phyloP scores from a whole-genome alignment of 148 eudicot species.

The Mesembryanthemum crystallinum region DNA sequence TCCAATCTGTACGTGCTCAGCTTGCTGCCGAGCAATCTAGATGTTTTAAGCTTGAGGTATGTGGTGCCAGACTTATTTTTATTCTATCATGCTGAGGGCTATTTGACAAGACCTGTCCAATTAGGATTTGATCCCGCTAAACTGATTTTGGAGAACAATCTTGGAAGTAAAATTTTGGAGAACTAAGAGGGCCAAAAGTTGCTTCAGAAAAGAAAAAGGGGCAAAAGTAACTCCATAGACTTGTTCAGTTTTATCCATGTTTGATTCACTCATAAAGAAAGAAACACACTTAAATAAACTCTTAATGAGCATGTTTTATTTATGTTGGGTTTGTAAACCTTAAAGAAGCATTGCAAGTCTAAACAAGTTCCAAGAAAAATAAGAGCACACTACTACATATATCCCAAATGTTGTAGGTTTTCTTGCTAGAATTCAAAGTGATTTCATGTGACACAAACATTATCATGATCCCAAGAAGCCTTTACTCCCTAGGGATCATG shows the following conservation, averaged over 20 bases:
- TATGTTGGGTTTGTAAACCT: no score
- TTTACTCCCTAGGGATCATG: background rate
- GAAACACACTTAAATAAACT: background rate
- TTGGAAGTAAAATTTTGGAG: background rate
- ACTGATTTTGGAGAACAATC: background rate
- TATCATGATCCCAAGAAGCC: background rate
- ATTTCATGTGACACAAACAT: background rate
- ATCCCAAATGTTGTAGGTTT: background rate
- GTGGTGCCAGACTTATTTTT: background rate
- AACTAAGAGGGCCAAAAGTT: background rate
- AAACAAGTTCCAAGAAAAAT: no score
- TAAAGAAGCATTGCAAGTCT: no score
- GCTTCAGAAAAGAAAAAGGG: no score
- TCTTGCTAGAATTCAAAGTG: background rate
- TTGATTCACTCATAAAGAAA: background rate
- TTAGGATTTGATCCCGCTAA: no score
- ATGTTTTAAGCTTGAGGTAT: constrained; percentile 98
- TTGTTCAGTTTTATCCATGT: background rate
- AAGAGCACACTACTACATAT: background rate
- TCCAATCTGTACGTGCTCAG: constrained; percentile 91
- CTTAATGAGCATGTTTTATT: background rate
- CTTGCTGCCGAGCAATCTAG: constrained; percentile 97
- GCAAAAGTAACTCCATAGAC: background rate
- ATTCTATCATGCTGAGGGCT: background rate
- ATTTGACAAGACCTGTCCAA: background rate